Evolutionary conservation across 2,329 filamentous ascomycete species (phyloP).

Genomic region (Helminthosporium solani): DNA sequence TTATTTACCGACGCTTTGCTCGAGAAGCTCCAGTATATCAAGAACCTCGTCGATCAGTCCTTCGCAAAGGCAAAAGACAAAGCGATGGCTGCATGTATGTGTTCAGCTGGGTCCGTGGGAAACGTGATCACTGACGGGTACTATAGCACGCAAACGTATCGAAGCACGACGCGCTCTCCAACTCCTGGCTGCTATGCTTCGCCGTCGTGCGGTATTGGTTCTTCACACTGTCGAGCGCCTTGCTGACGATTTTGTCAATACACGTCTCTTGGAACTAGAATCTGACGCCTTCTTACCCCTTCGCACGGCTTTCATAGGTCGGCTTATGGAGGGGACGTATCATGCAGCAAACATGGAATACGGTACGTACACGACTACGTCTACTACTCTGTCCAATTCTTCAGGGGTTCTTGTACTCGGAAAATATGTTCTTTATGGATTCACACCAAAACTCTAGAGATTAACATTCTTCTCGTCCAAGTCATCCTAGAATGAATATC

Average conservation of each 20-base stretch:
- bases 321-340: constrained; percentile 20
- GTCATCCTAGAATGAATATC: background rate
- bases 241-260: constrained; percentile 21
- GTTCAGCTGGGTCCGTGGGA: background rate
- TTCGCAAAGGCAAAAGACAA: constrained; percentile 8
- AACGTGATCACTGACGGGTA: background rate
- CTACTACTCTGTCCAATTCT: no score
- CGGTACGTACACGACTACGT: constrained; percentile 8
- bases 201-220: constrained; percentile 30
- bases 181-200: constrained; percentile 29
- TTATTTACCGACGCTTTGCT: constrained; percentile 16
- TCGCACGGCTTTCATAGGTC: constrained; percentile 19
- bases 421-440: no score
- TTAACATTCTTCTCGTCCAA: no score
- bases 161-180: constrained; percentile 6
- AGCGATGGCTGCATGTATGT: background rate
- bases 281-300: constrained; percentile 14
- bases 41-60: constrained; percentile 9
- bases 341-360: constrained; percentile 19
- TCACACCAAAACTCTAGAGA: no score
- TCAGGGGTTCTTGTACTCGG: no score
- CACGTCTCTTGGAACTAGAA: constrained; percentile 8
- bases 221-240: constrained; percentile 27
- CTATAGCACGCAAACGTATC: background rate
- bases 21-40: constrained; percentile 8